Conservation (phyloP, 2,329 filamentous ascomycete species). For the Penicillium sp. region DNA sequence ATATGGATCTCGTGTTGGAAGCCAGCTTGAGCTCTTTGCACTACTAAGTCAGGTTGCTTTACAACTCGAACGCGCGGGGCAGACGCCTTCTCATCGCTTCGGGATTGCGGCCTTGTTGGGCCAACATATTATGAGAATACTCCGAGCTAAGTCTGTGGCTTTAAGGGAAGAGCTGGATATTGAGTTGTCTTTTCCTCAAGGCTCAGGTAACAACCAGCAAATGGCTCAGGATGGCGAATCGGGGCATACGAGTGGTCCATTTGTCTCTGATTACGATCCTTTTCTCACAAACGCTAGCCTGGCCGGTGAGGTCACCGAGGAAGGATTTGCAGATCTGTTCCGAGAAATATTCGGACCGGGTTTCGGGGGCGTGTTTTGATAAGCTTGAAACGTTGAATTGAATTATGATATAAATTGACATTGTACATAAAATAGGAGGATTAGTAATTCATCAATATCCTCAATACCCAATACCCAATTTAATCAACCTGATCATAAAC, state of each 20-base stretch:
- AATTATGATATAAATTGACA: neutral
- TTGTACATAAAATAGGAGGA: neutral
- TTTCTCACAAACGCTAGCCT: slow-evolving; percentile 19
- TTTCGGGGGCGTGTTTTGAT: slow-evolving; percentile 19
- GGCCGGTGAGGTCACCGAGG: slow-evolving; percentile 12
- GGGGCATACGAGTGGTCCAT: neutral
- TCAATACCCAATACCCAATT: too few relatives aligned
- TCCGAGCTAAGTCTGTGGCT: slow-evolving; percentile 20
- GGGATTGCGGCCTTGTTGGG: slow-evolving; percentile 32
- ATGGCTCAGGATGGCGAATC: neutral
- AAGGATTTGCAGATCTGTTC: slow-evolving; percentile 25
- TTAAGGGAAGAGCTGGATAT: neutral
- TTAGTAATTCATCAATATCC: neutral
- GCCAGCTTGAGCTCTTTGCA: slow-evolving; percentile 27
- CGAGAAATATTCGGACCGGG: slow-evolving; percentile 29
- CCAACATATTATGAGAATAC: slow-evolving; percentile 28
- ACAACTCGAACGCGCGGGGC: slow-evolving; percentile 27
- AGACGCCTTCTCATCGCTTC: slow-evolving; percentile 28
- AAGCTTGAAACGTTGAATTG: neutral
- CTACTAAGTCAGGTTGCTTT: slow-evolving; percentile 27
- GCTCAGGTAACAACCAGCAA: neutral
- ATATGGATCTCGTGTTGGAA: slow-evolving; percentile 15
- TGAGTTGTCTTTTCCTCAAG: neutral
- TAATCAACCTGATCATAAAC: neutral
- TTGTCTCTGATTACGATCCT: slow-evolving; percentile 21